These are phyloP conservation scores for Eucalyptus cloeziana DNA, from an alignment of 345 rosid genomes.

Conservation along the genomic window DNA sequence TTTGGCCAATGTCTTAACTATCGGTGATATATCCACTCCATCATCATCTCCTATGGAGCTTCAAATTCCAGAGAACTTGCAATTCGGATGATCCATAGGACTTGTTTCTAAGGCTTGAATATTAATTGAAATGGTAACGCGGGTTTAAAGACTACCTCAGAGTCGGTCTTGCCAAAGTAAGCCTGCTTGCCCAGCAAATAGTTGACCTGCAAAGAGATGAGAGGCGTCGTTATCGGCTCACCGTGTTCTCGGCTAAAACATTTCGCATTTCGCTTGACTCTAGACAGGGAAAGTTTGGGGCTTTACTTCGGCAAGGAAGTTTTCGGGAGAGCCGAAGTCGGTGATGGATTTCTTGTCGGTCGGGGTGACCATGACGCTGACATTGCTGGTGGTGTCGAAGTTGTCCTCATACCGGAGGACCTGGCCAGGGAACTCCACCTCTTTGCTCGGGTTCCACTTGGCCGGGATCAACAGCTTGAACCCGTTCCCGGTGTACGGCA, in stretches of 20 bases:
- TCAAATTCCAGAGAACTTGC: not conserved
- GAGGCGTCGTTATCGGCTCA: not conserved
- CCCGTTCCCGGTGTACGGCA: slow-evolving; percentile 59
- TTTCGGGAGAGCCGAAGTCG: slow-evolving; percentile 70
- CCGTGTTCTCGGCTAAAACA: not conserved
- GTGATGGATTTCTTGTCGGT: slow-evolving; percentile 83
- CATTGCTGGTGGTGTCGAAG: slow-evolving; percentile 54
- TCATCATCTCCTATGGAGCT: not conserved
- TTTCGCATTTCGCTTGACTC: not conserved
- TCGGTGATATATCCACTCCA: not conserved
- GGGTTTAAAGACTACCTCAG: slow-evolving; percentile 45
- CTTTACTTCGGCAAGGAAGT: slow-evolving; percentile 18
- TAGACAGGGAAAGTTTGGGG: not conserved
- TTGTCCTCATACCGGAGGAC: slow-evolving; percentile 86
- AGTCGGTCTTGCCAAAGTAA: slow-evolving; percentile 44
- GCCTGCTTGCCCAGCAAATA: slow-evolving; percentile 85
- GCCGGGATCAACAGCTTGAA: slow-evolving; percentile 70
- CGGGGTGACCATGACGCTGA: slow-evolving; percentile 57
- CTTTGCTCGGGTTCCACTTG: slow-evolving; percentile 97
- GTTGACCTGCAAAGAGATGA: slow-evolving; percentile 39
- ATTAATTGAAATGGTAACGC: not conserved
- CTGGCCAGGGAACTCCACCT: slow-evolving; percentile 83
- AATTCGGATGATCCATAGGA: not conserved
- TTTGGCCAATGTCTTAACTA: not conserved
- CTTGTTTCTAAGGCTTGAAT: not conserved